Percentiles rank a stretch among this genome's conserved stretches.
Conservation (phyloP, 2,329 filamentous ascomycete genomes). For the Arthrinium phaeospermum region DNA sequence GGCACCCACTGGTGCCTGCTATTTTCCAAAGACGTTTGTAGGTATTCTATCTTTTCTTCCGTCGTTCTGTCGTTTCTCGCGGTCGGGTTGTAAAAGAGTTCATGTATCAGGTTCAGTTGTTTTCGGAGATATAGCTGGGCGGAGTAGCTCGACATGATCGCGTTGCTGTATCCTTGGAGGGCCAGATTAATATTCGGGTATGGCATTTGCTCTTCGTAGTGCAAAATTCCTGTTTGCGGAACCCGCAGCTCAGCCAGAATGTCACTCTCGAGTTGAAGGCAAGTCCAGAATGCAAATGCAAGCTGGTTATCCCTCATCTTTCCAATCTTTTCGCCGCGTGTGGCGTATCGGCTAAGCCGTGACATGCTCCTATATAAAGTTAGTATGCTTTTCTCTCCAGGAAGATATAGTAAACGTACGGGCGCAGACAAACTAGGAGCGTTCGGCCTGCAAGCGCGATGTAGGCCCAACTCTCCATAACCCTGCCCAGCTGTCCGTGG, state of each 20-base stretch:
- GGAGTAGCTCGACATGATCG: slow-evolving; percentile 64
- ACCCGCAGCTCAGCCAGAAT: slow-evolving; percentile 84
- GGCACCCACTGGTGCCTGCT: slow-evolving; percentile 55
- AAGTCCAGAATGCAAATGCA: slow-evolving; percentile 88
- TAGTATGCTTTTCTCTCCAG: slow-evolving; percentile 18
- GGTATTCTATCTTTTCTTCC: slow-evolving; percentile 50
- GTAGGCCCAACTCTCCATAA: slow-evolving; percentile 79
- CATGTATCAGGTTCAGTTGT: slow-evolving; percentile 68
- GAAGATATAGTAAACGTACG: slow-evolving; percentile 59
- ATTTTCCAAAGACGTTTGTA: slow-evolving; percentile 51
- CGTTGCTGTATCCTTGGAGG: slow-evolving; percentile 48
- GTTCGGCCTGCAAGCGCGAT: slow-evolving; percentile 63
- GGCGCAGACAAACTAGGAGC: slow-evolving; percentile 76
- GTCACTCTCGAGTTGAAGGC: slow-evolving; percentile 91
- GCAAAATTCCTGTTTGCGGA: slow-evolving; percentile 65
- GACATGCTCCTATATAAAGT: slow-evolving; percentile 50
- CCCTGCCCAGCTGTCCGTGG: slow-evolving; percentile 83
- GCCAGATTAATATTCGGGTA: slow-evolving; percentile 63
- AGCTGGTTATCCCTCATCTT: slow-evolving; percentile 66
- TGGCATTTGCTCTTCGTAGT: slow-evolving; percentile 68
- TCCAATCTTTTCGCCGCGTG: slow-evolving; percentile 39
- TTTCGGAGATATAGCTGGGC: slow-evolving; percentile 70
- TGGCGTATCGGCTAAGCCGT: slow-evolving; percentile 51
- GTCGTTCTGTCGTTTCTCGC: slow-evolving; percentile 38
- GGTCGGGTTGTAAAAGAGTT: slow-evolving; percentile 57